Percentiles rank a stretch among this genome's conserved stretches.
These are phyloP conservation scores for Parasitella parasitica DNA, from an alignment of 371 early-diverging fungal genomes.

Conservation along the genomic window DNA sequence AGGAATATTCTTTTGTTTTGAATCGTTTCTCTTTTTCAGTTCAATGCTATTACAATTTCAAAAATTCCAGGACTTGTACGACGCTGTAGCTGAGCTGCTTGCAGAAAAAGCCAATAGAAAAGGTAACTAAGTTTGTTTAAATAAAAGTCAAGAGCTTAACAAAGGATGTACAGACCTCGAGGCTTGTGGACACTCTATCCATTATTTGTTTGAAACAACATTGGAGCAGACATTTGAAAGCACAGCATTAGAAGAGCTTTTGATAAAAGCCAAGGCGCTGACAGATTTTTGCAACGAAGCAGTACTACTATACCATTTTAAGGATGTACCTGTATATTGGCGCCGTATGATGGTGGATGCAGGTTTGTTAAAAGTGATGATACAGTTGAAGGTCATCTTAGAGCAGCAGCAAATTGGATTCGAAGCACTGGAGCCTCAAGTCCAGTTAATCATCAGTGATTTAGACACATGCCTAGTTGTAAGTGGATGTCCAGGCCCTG, in stretches of 20 bases:
- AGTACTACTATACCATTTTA: conserved; percentile 43
- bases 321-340: conserved; percentile 58
- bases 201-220: conserved; percentile 10
- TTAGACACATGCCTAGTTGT: conserved; percentile 55
- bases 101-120: conserved; percentile 5
- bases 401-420: not conserved
- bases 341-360: conserved; percentile 58
- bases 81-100: conserved; percentile 5
- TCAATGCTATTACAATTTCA: conserved; percentile 13
- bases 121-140: no score
- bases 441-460: conserved; percentile 35
- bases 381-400: conserved; percentile 12
- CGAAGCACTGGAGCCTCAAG: conserved; percentile 1
- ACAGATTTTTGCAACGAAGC: conserved; percentile 45
- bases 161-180: not conserved
- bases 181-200: conserved; percentile 10
- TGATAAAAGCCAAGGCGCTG: conserved; percentile 6
- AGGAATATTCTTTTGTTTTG: no score
- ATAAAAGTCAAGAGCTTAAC: no score
- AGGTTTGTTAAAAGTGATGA: conserved; percentile 43
- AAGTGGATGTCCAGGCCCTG: conserved; percentile 53
- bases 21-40: conserved; percentile 52
- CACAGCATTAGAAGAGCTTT: not conserved
- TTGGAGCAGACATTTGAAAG: not conserved
- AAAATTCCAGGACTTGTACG: conserved; percentile 13